A percentile compares a stretch with the other conserved stretches of the same genome.
phyloP scores from a whole-genome alignment of 495 filamentous ascomycete genomes.

The Tuber magnatum region DNA sequence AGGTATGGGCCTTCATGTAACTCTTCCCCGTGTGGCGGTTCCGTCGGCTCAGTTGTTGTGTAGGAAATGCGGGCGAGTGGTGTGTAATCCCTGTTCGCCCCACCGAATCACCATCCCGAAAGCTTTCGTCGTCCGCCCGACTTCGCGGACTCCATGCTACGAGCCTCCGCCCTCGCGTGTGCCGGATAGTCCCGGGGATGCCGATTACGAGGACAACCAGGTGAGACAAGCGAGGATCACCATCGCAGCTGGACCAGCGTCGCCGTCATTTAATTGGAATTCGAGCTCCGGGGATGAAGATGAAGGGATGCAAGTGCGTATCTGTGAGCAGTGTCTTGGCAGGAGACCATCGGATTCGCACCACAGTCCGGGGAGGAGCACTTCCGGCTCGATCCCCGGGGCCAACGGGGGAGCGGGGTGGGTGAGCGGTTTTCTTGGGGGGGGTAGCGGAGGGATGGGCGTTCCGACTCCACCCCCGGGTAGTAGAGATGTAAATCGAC shows the following conservation, averaged over 20 bases:
- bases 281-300: slow-evolving; percentile 19
- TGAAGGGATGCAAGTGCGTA: slow-evolving; percentile 28
- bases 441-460: background rate
- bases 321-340: slow-evolving; percentile 38
- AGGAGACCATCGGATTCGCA: background rate
- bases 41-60: slow-evolving; percentile 18
- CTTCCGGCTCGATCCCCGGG: background rate
- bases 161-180: background rate
- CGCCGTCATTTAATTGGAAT: background rate
- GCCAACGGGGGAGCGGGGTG: background rate
- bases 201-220: slow-evolving; percentile 11
- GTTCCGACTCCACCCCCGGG: slow-evolving; percentile 6
- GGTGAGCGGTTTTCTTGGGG: slow-evolving; percentile 2
- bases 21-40: background rate
- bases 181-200: slow-evolving; percentile 3
- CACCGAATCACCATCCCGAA: slow-evolving; percentile 91
- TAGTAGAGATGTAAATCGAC: background rate
- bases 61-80: slow-evolving; percentile 91
- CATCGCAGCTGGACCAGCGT: background rate
- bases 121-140: slow-evolving; percentile 84
- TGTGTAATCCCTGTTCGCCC: slow-evolving; percentile 84
- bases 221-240: background rate
- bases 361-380: background rate
- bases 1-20: slow-evolving; percentile 46
- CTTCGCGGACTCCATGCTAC: slow-evolving; percentile 44